Percentiles rank a stretch among this genome's conserved stretches.
These are phyloP conservation scores for Thyridium curvatum DNA, from an alignment of 2,329 filamentous ascomycete species.

Conservation along the genomic window DNA sequence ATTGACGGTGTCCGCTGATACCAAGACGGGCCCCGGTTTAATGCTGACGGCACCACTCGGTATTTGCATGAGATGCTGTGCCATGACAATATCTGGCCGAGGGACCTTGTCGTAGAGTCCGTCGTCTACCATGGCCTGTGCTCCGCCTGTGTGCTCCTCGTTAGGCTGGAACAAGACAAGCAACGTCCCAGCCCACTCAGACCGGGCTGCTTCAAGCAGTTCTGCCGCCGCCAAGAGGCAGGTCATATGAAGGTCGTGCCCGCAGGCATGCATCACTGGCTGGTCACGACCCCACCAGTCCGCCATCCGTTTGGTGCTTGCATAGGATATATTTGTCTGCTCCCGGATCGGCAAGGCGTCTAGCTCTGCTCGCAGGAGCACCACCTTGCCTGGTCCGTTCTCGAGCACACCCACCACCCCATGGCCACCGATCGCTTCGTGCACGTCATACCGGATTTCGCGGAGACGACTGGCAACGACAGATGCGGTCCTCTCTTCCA, in stretches of 20 bases:
- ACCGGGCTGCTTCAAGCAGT: slow-evolving; percentile 32
- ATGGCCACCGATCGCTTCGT: slow-evolving; percentile 57
- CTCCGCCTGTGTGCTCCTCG: slow-evolving; percentile 58
- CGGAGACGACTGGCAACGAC: too few relatives aligned
- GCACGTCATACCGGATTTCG: too few relatives aligned
- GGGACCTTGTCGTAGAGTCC: slow-evolving; percentile 23
- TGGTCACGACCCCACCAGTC: slow-evolving; percentile 39
- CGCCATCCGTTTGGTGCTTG: slow-evolving; percentile 36
- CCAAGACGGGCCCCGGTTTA: slow-evolving; percentile 16
- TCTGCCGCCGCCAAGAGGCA: slow-evolving; percentile 48
- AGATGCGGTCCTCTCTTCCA: neutral
- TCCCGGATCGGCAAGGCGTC: slow-evolving; percentile 55
- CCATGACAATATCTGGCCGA: slow-evolving; percentile 25
- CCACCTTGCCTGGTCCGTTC: slow-evolving; percentile 48
- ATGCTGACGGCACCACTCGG: slow-evolving; percentile 23
- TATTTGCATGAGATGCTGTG: slow-evolving; percentile 23
- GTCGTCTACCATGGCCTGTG: slow-evolving; percentile 31
- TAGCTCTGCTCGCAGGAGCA: slow-evolving; percentile 56
- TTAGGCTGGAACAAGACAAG: slow-evolving; percentile 61
- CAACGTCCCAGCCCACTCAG: slow-evolving; percentile 55
- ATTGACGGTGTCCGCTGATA: slow-evolving; percentile 17
- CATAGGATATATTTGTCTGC: slow-evolving; percentile 46
- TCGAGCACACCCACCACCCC: slow-evolving; percentile 49
- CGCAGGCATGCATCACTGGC: slow-evolving; percentile 62
- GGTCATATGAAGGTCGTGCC: slow-evolving; percentile 60